phyloP scores from a whole-genome alignment of 2,329 filamentous ascomycete genomes.

The Pseudogymnoascus sp. region DNA sequence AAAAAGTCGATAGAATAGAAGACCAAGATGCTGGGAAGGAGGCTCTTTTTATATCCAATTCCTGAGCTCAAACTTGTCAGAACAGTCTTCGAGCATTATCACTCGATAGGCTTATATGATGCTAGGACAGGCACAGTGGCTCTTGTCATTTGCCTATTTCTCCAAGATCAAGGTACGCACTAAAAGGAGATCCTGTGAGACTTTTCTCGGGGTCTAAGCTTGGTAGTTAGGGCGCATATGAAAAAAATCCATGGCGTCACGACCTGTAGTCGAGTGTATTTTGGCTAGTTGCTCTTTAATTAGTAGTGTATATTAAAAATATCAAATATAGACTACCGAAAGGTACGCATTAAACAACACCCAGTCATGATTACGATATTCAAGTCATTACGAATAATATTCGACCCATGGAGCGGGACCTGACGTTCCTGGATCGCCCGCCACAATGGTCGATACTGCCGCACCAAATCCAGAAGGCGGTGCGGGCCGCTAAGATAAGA shows the following conservation, averaged over 20 bases:
- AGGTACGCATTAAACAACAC: not conserved
- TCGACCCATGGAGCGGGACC: not conserved
- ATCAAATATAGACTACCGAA: not conserved
- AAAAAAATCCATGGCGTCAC: not conserved
- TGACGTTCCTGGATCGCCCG: not conserved
- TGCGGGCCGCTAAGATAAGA: not conserved
- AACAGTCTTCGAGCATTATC: not conserved
- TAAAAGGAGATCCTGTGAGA: not conserved
- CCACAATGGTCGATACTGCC: not conserved
- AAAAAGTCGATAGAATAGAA: not conserved
- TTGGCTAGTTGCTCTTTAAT: not conserved
- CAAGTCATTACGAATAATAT: not conserved
- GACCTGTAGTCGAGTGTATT: not conserved
- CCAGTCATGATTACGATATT: not conserved
- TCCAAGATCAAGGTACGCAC: not conserved
- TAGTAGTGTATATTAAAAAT: not conserved
- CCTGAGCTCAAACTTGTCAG: not conserved
- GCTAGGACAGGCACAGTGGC: not conserved
- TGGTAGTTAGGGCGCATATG: not conserved
- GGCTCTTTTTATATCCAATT: not conserved
- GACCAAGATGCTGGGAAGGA: not conserved
- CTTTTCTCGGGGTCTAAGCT: not conserved
- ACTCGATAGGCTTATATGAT: not conserved
- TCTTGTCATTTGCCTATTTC: not conserved
- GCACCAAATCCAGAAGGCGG: not conserved